A percentile compares a stretch with the other conserved stretches of the same genome.
These are phyloP conservation scores for Cryphonectria carpinicola DNA, from an alignment of 2,329 filamentous ascomycete genomes.

Conservation along the genomic window DNA sequence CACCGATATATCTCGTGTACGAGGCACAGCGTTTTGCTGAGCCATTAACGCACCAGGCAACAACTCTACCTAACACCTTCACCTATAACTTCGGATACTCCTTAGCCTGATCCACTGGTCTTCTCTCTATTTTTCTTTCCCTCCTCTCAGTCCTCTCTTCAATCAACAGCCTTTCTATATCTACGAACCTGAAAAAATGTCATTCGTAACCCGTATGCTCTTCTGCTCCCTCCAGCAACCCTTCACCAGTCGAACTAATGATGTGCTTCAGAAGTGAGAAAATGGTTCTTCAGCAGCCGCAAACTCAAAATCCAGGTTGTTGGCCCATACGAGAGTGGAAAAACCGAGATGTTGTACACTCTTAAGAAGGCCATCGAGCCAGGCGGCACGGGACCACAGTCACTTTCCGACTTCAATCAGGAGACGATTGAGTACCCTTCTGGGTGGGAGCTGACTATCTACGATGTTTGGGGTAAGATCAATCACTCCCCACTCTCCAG, in stretches of 20 bases:
- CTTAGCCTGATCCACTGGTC: too few relatives aligned
- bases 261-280: background rate
- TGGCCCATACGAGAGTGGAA: background rate
- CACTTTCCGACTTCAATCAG: background rate
- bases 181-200: background rate
- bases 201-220: background rate
- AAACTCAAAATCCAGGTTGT: background rate
- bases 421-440: background rate
- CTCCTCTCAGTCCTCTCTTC: too few relatives aligned
- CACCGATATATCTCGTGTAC: too few relatives aligned
- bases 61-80: too few relatives aligned
- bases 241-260: background rate
- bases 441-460: slow-evolving; percentile 10
- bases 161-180: background rate
- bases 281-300: background rate
- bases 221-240: background rate
- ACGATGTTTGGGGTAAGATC: background rate
- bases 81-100: too few relatives aligned
- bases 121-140: too few relatives aligned
- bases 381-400: background rate
- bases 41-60: too few relatives aligned
- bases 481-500: background rate
- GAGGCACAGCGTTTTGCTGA: too few relatives aligned
- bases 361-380: background rate
- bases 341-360: slow-evolving; percentile 1